A percentile compares a stretch with the other conserved stretches of the same genome.
Evolutionary conservation across 768 basidiomycete genomes (phyloP).

Genomic region (Calocybe gangraenosa): DNA sequence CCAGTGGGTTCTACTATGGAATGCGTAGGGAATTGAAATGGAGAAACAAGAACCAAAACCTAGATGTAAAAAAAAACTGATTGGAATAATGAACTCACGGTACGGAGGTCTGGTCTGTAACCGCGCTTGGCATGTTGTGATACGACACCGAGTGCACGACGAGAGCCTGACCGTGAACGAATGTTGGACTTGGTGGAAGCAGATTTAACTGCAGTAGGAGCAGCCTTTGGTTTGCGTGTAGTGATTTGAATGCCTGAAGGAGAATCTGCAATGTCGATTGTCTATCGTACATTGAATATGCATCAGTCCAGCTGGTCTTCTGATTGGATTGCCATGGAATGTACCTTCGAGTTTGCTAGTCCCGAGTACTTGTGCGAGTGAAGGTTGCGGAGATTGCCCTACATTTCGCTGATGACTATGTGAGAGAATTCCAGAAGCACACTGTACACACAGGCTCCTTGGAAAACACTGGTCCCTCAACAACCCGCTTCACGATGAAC

Average conservation of each 20-base stretch:
- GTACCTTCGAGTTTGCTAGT: conserved; percentile 77
- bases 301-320: too few species aligned
- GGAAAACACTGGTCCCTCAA: conserved; percentile 76
- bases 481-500: conserved; percentile 75
- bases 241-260: conserved; percentile 54
- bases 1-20: conserved; percentile 92
- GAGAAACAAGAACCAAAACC: conserved; percentile 7
- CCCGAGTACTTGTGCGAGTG: conserved; percentile 95
- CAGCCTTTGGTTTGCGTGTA: conserved; percentile 61
- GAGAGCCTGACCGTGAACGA: conserved; percentile 65
- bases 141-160: conserved; percentile 66
- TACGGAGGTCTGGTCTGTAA: conserved; percentile 76
- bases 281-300: conserved; percentile 44
- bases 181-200: conserved; percentile 48
- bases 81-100: conserved; percentile 45
- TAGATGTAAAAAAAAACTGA: conserved; percentile 10
- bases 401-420: background rate
- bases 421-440: background rate
- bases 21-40: conserved; percentile 41
- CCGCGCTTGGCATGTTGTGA: conserved; percentile 55
- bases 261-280: conserved; percentile 58
- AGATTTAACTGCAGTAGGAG: conserved; percentile 44
- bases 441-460: conserved; percentile 66
- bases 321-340: too few species aligned
- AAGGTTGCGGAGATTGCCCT: conserved; percentile 86